phyloP scores from a whole-genome alignment of 169 alveolate genomes.

The Perkinsus marinus region DNA sequence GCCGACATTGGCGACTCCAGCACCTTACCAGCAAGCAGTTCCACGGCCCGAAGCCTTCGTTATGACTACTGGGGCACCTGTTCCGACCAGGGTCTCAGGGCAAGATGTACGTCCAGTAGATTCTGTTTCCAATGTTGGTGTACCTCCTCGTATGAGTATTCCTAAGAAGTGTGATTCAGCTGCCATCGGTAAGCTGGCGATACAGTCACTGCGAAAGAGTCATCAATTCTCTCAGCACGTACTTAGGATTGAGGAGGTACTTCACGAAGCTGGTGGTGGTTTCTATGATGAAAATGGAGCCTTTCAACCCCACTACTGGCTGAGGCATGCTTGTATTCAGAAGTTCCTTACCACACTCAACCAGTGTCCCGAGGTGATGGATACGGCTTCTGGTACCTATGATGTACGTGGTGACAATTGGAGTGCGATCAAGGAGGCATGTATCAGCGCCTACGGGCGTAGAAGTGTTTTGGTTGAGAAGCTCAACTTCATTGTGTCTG shows the following conservation, averaged over 20 bases:
- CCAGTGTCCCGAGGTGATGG: not conserved
- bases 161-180: not conserved
- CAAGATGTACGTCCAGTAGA: not conserved
- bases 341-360: not conserved
- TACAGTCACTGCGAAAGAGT: not conserved
- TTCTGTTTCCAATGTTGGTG: not conserved
- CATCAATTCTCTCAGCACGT: not conserved
- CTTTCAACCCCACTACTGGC: not conserved
- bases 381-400: not conserved
- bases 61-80: not conserved
- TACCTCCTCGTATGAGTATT: not conserved
- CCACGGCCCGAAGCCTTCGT: not conserved
- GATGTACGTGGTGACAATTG: not conserved
- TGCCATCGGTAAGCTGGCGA: not conserved
- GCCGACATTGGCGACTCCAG: too few species aligned
- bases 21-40: not conserved
- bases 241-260: not conserved
- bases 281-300: not conserved
- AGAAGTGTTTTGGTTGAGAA: not conserved
- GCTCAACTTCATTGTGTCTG: not conserved
- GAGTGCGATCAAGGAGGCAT: not conserved
- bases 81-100: not conserved
- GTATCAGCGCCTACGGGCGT: not conserved
- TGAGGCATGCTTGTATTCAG: not conserved
- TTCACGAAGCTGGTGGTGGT: not conserved